These are phyloP conservation scores for Bertia moriformis DNA, from an alignment of 2,329 filamentous ascomycete species.

Conservation along the genomic window DNA sequence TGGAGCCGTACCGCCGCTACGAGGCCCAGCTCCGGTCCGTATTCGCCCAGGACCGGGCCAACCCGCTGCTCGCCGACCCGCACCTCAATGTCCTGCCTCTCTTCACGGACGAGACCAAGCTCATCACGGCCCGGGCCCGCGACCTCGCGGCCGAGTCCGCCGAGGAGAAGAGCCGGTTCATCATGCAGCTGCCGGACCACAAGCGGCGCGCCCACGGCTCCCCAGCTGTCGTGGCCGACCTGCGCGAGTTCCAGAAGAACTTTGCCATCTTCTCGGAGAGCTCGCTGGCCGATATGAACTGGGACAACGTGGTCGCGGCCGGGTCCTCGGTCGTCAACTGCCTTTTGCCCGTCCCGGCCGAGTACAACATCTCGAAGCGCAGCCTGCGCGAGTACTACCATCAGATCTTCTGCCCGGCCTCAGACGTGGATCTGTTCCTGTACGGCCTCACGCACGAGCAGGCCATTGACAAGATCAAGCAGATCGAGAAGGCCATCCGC, in stretches of 20 bases:
- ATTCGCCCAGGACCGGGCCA: constrained; percentile 52
- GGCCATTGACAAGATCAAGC: constrained; percentile 68
- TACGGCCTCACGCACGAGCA: constrained; percentile 67
- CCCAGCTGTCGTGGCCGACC: constrained; percentile 49
- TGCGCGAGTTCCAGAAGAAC: constrained; percentile 64
- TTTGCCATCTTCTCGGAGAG: constrained; percentile 73
- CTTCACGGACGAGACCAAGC: constrained; percentile 40
- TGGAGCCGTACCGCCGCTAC: constrained; percentile 53
- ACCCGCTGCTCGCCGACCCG: constrained; percentile 38
- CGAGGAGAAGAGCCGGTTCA: constrained; percentile 47
- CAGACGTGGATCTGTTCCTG: constrained; percentile 75
- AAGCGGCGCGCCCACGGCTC: constrained; percentile 48
- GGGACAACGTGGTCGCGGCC: constrained; percentile 69
- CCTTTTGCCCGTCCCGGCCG: constrained; percentile 53
- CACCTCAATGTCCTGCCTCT: constrained; percentile 52
- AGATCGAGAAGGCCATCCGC: constrained; percentile 62
- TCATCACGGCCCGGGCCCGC: constrained; percentile 48
- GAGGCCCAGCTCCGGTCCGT: constrained; percentile 52
- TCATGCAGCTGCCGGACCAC: constrained; percentile 51
- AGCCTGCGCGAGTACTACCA: constrained; percentile 64
- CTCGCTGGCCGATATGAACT: constrained; percentile 61
- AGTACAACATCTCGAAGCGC: constrained; percentile 47
- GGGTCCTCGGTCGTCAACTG: constrained; percentile 72
- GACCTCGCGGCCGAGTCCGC: constrained; percentile 39
- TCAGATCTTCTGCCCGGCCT: constrained; percentile 65